These are phyloP conservation scores for Fonsecaea nubica DNA, from an alignment of 2,329 filamentous ascomycete genomes.

Conservation along the genomic window DNA sequence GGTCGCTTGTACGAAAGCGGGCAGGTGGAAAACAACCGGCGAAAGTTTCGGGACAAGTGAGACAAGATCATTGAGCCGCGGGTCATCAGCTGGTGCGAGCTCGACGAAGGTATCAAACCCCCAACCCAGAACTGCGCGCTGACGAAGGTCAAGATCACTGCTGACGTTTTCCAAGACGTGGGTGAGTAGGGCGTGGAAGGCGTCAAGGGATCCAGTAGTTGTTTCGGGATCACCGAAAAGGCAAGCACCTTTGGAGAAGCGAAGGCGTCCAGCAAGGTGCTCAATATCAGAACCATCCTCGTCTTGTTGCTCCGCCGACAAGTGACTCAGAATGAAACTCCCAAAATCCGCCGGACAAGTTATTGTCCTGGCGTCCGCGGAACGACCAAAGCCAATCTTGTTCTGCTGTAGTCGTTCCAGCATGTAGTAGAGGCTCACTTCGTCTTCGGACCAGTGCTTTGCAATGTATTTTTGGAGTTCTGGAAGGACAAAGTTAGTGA, in stretches of 20 bases:
- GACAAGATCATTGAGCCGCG: constrained; percentile 8
- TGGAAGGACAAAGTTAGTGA: constrained; percentile 77
- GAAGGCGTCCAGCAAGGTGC: constrained; percentile 28
- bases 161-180: constrained; percentile 9
- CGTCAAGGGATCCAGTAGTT: constrained; percentile 5
- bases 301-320: not conserved
- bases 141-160: constrained; percentile 22
- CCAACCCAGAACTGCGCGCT: constrained; percentile 31
- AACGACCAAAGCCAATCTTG: constrained; percentile 1
- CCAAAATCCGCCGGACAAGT: constrained; percentile 23
- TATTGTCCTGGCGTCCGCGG: constrained; percentile 1
- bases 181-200: constrained; percentile 17
- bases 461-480: constrained; percentile 85
- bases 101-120: constrained; percentile 32
- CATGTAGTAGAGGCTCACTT: constrained; percentile 59
- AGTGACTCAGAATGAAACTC: constrained; percentile 16
- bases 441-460: constrained; percentile 72
- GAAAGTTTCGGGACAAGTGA: constrained; percentile 14
- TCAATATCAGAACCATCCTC: constrained; percentile 12
- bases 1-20: constrained; percentile 68
- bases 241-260: constrained; percentile 19
- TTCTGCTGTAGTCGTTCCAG: constrained; percentile 31
- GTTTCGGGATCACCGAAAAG: constrained; percentile 10
- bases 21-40: constrained; percentile 52
- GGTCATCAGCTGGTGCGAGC: constrained; percentile 4